phyloP scores from a whole-genome alignment of 108 stramenopile species.

The Skeletonema marinoi region DNA sequence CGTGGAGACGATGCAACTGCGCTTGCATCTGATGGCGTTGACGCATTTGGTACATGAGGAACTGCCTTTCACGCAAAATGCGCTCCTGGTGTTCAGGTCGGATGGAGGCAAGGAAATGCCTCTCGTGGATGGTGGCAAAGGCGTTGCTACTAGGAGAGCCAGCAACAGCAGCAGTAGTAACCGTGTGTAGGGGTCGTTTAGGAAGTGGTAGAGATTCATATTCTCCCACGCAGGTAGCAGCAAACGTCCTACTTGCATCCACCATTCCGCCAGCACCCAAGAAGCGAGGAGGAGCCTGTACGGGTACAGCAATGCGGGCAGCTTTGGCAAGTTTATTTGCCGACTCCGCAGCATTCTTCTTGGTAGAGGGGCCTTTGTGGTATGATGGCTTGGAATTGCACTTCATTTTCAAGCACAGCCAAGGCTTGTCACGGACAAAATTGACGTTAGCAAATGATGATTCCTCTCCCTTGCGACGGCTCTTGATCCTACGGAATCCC shows the following conservation, averaged over 20 bases:
- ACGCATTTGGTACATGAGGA: neutral
- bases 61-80: neutral
- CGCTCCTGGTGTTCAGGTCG: neutral
- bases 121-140: neutral
- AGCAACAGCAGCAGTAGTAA: neutral
- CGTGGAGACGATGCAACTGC: neutral
- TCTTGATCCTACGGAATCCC: too few species aligned
- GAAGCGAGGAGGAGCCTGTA: neutral
- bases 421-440: too few species aligned
- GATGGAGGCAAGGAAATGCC: neutral
- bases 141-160: neutral
- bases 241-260: too few species aligned
- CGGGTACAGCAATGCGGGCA: neutral
- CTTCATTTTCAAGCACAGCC: too few species aligned
- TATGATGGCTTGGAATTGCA: neutral
- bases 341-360: neutral
- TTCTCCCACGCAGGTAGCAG: too few species aligned
- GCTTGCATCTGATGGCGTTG: neutral
- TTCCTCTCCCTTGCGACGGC: too few species aligned
- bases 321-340: neutral
- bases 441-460: too few species aligned
- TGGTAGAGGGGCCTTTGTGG: neutral
- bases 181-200: too few species aligned
- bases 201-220: too few species aligned
- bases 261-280: too few species aligned